These are phyloP conservation scores for Leccinum fallax DNA, from an alignment of 1,284 basidiomycete genomes.

Conservation along the genomic window DNA sequence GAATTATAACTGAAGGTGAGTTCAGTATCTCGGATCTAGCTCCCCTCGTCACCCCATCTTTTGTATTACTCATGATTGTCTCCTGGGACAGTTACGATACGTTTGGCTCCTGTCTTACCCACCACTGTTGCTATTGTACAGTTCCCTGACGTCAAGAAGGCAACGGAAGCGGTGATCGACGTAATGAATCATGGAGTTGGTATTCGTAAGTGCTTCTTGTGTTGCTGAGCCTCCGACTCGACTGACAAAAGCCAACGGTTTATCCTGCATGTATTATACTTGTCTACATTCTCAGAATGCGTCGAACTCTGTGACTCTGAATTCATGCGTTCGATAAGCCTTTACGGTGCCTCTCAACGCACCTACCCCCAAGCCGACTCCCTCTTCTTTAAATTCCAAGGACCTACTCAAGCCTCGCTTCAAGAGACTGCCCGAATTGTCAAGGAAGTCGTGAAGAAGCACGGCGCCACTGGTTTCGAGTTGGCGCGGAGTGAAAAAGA, in stretches of 20 bases:
- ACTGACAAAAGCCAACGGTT: neutral
- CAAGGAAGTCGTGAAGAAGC: constrained; percentile 56
- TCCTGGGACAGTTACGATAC: constrained; percentile 62
- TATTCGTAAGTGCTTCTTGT: constrained; percentile 52
- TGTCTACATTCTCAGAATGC: constrained; percentile 51
- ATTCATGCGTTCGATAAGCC: constrained; percentile 74
- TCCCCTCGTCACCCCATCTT: neutral
- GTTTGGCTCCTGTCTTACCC: constrained; percentile 80
- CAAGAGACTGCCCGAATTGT: constrained; percentile 65
- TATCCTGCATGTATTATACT: neutral
- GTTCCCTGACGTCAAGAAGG: constrained; percentile 64
- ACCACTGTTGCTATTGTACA: constrained; percentile 73
- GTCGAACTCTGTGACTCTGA: constrained; percentile 76
- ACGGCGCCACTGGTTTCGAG: constrained; percentile 72
- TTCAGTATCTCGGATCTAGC: neutral
- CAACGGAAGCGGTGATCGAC: constrained; percentile 75
- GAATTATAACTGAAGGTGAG: constrained; percentile 87
- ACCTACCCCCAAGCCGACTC: constrained; percentile 73
- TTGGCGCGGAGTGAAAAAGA: constrained; percentile 70
- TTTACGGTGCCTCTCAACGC: constrained; percentile 56
- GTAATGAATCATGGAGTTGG: constrained; percentile 75
- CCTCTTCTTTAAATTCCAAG: constrained; percentile 90
- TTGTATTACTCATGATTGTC: constrained; percentile 1
- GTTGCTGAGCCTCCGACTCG: neutral
- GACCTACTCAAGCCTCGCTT: constrained; percentile 60